Percentiles rank a stretch among this genome's conserved stretches.
These are phyloP conservation scores for Lentinula detonsa DNA, from an alignment of 768 basidiomycete species.

Conservation along the genomic window DNA sequence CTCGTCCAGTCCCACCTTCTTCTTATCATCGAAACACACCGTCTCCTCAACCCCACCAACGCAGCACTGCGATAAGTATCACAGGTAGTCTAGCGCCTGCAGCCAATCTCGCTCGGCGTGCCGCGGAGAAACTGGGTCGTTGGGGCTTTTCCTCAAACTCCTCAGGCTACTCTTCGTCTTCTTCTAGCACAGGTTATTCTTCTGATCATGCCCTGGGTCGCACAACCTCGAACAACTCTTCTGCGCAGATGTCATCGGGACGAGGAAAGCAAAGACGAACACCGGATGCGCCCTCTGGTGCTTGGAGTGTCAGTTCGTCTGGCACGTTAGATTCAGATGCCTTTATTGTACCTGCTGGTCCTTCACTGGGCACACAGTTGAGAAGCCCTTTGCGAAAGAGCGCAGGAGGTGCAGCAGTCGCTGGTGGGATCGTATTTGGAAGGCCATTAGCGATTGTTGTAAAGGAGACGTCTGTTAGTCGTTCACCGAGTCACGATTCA, in stretches of 20 bases:
- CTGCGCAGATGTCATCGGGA: constrained; percentile 16
- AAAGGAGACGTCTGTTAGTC: constrained; percentile 45
- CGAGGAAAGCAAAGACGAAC: constrained; percentile 41
- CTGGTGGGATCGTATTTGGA: constrained; percentile 62
- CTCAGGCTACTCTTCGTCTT: constrained; percentile 42
- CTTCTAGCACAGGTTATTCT: constrained; percentile 36
- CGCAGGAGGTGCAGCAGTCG: constrained; percentile 23
- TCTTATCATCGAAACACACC: constrained; percentile 10
- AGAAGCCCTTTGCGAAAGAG: constrained; percentile 45
- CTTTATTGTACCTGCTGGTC: constrained; percentile 32
- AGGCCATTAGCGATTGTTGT: constrained; percentile 50
- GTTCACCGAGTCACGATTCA: constrained; percentile 22
- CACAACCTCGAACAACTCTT: constrained; percentile 33
- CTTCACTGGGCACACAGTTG: constrained; percentile 48
- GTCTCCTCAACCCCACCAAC: constrained; percentile 14
- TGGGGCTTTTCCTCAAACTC: constrained; percentile 42
- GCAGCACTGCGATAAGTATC: constrained; percentile 69
- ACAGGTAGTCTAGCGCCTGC: constrained; percentile 63
- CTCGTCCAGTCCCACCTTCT: constrained; percentile 13
- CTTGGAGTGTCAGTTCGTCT: constrained; percentile 48
- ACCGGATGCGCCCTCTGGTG: constrained; percentile 55
- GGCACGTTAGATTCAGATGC: constrained; percentile 45
- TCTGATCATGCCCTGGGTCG: constrained; percentile 31
- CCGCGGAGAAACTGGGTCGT: constrained; percentile 72
- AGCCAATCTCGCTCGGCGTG: constrained; percentile 69